Conservation (phyloP, 1,284 basidiomycete species). For the Caloboletus inedulis region DNA sequence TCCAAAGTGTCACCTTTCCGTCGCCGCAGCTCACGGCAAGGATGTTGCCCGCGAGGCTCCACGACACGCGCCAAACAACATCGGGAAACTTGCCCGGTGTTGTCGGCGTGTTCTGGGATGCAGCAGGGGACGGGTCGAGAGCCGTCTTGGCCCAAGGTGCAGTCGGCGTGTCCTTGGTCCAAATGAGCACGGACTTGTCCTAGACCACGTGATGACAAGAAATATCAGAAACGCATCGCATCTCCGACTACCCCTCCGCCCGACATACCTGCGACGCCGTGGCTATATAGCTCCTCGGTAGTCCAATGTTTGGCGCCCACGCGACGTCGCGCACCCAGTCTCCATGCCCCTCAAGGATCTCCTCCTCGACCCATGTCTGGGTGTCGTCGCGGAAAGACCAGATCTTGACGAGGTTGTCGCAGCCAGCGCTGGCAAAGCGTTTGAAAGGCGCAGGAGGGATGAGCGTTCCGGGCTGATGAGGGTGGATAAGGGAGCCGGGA, state of each 20-base stretch:
- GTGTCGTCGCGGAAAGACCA: constrained; percentile 83
- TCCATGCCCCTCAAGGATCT: constrained; percentile 83
- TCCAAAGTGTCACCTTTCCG: constrained; percentile 97
- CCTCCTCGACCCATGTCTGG: constrained; percentile 88
- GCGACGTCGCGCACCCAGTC: constrained; percentile 99
- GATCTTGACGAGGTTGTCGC: constrained; percentile 94
- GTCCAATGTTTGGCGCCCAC: constrained; percentile 95
- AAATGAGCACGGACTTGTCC: constrained; percentile 92
- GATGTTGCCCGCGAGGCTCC: constrained; percentile 96
- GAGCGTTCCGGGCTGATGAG: constrained; percentile 44
- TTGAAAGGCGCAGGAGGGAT: constrained; percentile 55
- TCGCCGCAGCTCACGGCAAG: constrained; percentile 97
- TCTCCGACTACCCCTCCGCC: not conserved
- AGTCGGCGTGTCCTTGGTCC: constrained; percentile 83
- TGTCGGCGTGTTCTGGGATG: constrained; percentile 18
- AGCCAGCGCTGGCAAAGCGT: constrained; percentile 93
- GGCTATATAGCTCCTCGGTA: constrained; percentile 93
- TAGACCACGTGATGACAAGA: constrained; percentile 21
- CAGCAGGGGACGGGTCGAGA: constrained; percentile 70
- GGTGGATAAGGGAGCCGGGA: constrained; percentile 78
- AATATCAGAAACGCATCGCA: not conserved
- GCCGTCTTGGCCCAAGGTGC: constrained; percentile 84
- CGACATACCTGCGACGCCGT: constrained; percentile 81
- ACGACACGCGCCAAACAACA: constrained; percentile 95
- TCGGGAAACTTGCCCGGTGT: constrained; percentile 83